phyloP scores from a whole-genome alignment of 441 rosid species.

The Gossypium schwendimanii region DNA sequence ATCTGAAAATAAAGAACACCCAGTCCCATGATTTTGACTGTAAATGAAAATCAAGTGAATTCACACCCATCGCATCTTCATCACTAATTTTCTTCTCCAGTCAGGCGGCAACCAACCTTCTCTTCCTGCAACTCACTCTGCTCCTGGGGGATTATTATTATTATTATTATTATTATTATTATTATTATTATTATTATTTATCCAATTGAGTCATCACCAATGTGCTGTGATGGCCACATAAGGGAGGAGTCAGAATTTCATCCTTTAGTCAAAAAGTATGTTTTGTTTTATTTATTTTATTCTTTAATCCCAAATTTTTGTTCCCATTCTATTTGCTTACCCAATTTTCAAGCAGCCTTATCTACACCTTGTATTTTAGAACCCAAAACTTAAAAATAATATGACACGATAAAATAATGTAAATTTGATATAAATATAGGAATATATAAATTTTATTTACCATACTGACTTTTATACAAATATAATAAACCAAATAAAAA shows the following conservation, averaged over 20 bases:
- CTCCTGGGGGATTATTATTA: too few species aligned
- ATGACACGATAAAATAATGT: background rate
- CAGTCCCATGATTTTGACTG: too few species aligned
- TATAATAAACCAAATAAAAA: background rate
- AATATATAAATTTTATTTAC: background rate
- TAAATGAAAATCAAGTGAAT: too few species aligned
- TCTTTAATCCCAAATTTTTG: background rate
- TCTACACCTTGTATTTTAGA: background rate
- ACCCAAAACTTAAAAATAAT: background rate
- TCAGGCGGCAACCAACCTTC: too few species aligned
- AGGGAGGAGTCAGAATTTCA: constrained; percentile 13
- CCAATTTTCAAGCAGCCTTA: background rate
- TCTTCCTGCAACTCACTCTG: too few species aligned
- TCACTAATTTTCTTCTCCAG: too few species aligned
- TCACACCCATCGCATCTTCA: too few species aligned
- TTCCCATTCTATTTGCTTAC: background rate
- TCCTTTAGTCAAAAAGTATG: background rate
- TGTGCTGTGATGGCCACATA: background rate
- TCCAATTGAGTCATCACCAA: constrained; percentile 1
- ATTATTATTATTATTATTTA: background rate
- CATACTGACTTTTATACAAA: background rate
- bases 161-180: too few species aligned
- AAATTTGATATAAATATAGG: background rate
- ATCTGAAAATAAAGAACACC: too few species aligned
- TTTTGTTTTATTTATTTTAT: background rate